A percentile compares a stretch with the other conserved stretches of the same genome.
phyloP scores from a whole-genome alignment of 1,139 yeast genomes.

The Suhomyces wounanorum region DNA sequence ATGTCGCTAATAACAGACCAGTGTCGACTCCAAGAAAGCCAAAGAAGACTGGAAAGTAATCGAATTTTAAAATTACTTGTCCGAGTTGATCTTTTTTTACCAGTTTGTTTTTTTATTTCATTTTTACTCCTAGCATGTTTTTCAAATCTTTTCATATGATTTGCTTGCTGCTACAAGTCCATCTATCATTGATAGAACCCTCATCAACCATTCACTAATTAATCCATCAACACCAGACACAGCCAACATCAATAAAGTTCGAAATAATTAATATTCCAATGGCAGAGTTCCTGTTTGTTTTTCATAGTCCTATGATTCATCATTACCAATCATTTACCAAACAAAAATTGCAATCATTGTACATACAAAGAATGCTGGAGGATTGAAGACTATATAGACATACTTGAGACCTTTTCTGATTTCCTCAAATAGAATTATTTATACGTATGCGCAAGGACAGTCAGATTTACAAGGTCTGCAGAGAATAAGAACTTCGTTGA shows the following conservation, averaged over 20 bases:
- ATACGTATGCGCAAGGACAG: slow-evolving; percentile 9
- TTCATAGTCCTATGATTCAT: slow-evolving; percentile 6
- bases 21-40: slow-evolving; percentile 73
- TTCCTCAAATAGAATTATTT: slow-evolving; percentile 8
- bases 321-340: slow-evolving; percentile 1
- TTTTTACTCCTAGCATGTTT: slow-evolving; percentile 6
- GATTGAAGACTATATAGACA: slow-evolving; percentile 12
- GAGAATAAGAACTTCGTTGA: slow-evolving; percentile 1
- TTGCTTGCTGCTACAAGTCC: slow-evolving; percentile 7
- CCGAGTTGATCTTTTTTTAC: slow-evolving; percentile 5
- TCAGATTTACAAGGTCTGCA: slow-evolving; percentile 2
- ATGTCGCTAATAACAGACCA: slow-evolving; percentile 53
- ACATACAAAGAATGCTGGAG: slow-evolving; percentile 13
- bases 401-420: slow-evolving; percentile 7
- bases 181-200: slow-evolving; percentile 5
- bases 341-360: slow-evolving; percentile 10
- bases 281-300: slow-evolving; percentile 9
- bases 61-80: background rate
- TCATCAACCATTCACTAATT: slow-evolving; percentile 4
- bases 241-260: slow-evolving; percentile 9
- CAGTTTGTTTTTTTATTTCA: slow-evolving; percentile 7
- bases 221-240: slow-evolving; percentile 5
- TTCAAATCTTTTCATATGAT: background rate
- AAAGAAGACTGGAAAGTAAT: slow-evolving; percentile 59
- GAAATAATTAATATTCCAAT: slow-evolving; percentile 6